Conservation (phyloP, 495 filamentous ascomycete genomes). For the Talaromyces proteolyticus region DNA sequence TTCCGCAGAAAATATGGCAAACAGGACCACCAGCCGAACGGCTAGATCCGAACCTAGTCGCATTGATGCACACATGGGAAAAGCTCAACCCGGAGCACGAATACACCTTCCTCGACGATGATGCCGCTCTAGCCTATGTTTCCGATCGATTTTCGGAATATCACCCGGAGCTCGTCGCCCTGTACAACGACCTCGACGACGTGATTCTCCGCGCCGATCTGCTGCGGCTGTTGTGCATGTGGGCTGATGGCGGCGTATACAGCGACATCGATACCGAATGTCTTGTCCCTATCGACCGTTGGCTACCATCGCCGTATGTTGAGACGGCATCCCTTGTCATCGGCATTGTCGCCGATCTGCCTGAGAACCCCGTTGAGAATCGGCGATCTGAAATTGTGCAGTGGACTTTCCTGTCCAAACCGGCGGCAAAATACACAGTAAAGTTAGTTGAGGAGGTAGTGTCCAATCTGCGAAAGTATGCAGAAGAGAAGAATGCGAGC, state of each 20-base stretch:
- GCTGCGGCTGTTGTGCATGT: conserved; percentile 52
- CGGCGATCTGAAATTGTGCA: background rate
- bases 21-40: background rate
- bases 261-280: conserved; percentile 54
- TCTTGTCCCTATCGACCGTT: conserved; percentile 38
- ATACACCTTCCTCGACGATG: background rate
- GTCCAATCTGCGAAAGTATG: background rate
- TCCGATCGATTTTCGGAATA: background rate
- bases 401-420: background rate
- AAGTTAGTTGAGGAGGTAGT: background rate
- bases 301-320: conserved; percentile 45
- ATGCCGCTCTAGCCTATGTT: background rate
- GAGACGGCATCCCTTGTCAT: conserved; percentile 28
- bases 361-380: background rate
- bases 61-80: background rate
- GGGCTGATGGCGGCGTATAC: conserved; percentile 52
- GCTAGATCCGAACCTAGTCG: background rate
- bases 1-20: background rate
- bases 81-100: background rate
- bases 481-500: background rate
- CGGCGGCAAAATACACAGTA: background rate
- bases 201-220: conserved; percentile 50
- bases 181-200: conserved; percentile 21
- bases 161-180: background rate
- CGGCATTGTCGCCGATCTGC: conserved; percentile 23